Evolutionary conservation across 2,329 filamentous ascomycete species (phyloP).

Genomic region (Ophiostoma montium): DNA sequence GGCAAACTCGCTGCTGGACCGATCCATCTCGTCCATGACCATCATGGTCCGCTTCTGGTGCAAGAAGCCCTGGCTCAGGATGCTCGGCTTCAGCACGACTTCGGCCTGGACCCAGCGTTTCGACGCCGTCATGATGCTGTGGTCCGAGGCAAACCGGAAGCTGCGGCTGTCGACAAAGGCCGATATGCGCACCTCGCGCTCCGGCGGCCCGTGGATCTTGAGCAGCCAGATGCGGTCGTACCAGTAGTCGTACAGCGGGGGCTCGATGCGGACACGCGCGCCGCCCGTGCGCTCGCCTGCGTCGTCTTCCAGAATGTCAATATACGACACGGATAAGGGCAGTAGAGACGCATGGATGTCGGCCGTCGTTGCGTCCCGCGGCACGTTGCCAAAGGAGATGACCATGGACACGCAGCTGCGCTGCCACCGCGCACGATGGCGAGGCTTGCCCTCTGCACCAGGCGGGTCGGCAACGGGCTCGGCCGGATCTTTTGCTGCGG

Average conservation of each 20-base stretch:
- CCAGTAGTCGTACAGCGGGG: slow-evolving; percentile 39
- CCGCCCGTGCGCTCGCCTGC: slow-evolving; percentile 24
- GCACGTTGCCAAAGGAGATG: slow-evolving; percentile 20
- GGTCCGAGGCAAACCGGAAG: slow-evolving; percentile 1
- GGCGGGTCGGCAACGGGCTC: neutral
- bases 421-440: neutral
- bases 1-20: slow-evolving; percentile 4
- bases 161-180: slow-evolving; percentile 7
- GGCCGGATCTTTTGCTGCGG: neutral
- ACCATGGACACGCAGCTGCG: slow-evolving; percentile 4
- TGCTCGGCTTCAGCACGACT: slow-evolving; percentile 28
- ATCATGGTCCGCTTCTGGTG: slow-evolving; percentile 41
- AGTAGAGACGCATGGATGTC: slow-evolving; percentile 38
- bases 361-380: slow-evolving; percentile 22
- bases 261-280: slow-evolving; percentile 42
- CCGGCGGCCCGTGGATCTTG: neutral
- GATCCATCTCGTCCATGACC: slow-evolving; percentile 34
- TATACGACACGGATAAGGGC: slow-evolving; percentile 19
- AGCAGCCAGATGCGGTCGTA: slow-evolving; percentile 9
- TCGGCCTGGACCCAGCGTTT: slow-evolving; percentile 15
- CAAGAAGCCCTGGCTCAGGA: slow-evolving; percentile 50
- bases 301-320: slow-evolving; percentile 38
- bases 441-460: slow-evolving; percentile 8
- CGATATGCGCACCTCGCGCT: neutral
- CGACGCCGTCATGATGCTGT: slow-evolving; percentile 10